Conservation (phyloP, 1,284 basidiomycete genomes). For the Fomitopsis schrenkii region DNA sequence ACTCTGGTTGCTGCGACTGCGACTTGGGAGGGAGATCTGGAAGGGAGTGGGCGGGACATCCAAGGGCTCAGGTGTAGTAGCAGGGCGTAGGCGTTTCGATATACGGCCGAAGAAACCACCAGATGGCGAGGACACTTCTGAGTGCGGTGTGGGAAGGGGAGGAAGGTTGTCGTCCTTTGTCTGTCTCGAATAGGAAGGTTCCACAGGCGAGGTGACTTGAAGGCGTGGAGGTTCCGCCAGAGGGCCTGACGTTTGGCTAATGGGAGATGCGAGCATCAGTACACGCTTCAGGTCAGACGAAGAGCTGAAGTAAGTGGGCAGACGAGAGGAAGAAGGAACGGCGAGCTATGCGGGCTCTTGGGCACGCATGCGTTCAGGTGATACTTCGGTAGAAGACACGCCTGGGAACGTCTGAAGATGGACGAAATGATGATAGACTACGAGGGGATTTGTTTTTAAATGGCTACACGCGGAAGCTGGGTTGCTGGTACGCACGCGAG, state of each 20-base stretch:
- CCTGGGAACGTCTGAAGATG: neutral
- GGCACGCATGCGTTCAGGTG: neutral
- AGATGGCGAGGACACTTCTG: conserved; percentile 4
- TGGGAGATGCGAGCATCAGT: neutral
- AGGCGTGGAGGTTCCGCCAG: neutral
- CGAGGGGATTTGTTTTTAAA: neutral
- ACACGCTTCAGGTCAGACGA: neutral
- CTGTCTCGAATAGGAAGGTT: neutral
- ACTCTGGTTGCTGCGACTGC: neutral
- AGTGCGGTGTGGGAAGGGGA: conserved; percentile 5
- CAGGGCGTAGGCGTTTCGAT: conserved; percentile 15
- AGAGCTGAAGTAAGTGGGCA: neutral
- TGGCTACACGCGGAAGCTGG: neutral
- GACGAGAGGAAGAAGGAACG: neutral
- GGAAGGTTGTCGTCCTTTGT: conserved; percentile 4
- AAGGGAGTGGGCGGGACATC: neutral
- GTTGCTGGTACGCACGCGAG: neutral
- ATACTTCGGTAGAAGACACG: neutral
- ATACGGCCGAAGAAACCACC: conserved; percentile 15
- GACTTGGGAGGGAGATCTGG: conserved; percentile 1
- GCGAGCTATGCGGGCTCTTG: neutral
- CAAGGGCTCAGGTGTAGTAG: neutral
- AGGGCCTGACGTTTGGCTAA: neutral
- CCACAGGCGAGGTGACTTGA: neutral
- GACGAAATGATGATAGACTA: neutral